phyloP scores from a whole-genome alignment of 805 yeast species.

The Sugiyamaella valdiviana region DNA sequence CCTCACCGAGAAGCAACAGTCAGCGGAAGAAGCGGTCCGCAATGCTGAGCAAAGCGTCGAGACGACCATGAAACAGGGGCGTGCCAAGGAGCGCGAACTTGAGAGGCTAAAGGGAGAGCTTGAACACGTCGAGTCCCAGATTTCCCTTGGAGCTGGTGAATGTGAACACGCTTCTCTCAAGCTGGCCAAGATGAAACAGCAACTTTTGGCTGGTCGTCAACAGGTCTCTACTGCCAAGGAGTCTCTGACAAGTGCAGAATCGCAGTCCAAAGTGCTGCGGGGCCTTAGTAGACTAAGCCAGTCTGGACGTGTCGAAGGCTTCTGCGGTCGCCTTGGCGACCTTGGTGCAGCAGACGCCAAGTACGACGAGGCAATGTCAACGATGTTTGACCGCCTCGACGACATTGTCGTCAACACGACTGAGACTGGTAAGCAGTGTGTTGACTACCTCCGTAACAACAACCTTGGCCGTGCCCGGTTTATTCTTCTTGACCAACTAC shows the following conservation, averaged over 20 bases:
- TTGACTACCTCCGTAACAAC: constrained; percentile 74
- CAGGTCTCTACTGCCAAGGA: constrained; percentile 60
- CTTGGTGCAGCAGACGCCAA: constrained; percentile 83
- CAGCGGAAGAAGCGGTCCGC: constrained; percentile 41
- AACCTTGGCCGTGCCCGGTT: constrained; percentile 86
- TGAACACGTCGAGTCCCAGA: constrained; percentile 46
- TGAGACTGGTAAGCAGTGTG: constrained; percentile 66
- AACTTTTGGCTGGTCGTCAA: constrained; percentile 51
- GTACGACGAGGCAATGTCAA: constrained; percentile 89
- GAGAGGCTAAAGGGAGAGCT: constrained; percentile 44
- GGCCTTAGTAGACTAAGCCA: constrained; percentile 64
- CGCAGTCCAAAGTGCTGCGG: constrained; percentile 65
- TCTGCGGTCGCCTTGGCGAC: constrained; percentile 87
- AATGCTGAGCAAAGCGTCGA: constrained; percentile 41
- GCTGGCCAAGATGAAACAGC: constrained; percentile 49
- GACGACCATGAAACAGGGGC: constrained; percentile 43
- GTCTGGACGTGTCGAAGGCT: constrained; percentile 78
- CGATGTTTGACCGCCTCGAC: constrained; percentile 87
- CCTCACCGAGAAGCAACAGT: constrained; percentile 41
- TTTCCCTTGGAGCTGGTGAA: constrained; percentile 52
- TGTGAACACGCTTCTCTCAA: constrained; percentile 43
- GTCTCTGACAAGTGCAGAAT: constrained; percentile 50
- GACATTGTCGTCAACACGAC: constrained; percentile 86
- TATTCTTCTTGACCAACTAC: constrained; percentile 68
- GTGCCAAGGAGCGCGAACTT: constrained; percentile 44